Percentiles rank a stretch among this genome's conserved stretches.
Conservation (phyloP, 306 rosid genomes). For the Malus fusca region DNA sequence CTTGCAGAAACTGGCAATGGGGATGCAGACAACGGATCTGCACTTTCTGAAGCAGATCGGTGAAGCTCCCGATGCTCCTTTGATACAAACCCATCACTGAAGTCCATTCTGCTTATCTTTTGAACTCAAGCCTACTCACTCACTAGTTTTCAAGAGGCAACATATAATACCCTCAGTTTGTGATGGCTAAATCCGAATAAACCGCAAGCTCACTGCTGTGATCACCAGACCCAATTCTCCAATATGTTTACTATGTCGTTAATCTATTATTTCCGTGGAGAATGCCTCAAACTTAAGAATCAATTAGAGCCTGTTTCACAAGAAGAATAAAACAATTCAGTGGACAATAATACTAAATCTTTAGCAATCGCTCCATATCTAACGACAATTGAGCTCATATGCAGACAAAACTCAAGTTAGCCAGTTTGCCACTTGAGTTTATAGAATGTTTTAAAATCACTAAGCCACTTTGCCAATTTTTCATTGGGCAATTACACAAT, state of each 20-base stretch:
- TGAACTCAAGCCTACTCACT: conserved; percentile 14
- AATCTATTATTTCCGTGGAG: conserved; percentile 3
- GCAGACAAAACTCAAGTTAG: not conserved
- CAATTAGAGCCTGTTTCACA: conserved; percentile 21
- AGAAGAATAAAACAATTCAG: not conserved
- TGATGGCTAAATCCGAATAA: conserved; percentile 5
- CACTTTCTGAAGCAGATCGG: conserved; percentile 36
- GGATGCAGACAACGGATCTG: conserved; percentile 39
- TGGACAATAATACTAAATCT: not conserved
- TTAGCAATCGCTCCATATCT: not conserved
- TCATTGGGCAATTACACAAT: too few relatives aligned
- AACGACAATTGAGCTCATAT: not conserved
- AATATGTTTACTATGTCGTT: not conserved
- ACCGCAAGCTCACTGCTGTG: not conserved
- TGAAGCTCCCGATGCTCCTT: conserved; percentile 43
- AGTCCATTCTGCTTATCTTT: conserved; percentile 37
- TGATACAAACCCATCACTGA: conserved; percentile 33
- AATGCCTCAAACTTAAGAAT: not conserved
- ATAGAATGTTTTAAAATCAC: not conserved
- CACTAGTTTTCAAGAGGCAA: conserved; percentile 1
- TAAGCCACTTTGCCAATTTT: too few relatives aligned
- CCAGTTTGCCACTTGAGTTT: too few relatives aligned
- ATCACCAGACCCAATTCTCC: not conserved
- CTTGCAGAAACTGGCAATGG: conserved; percentile 34
- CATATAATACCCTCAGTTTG: not conserved